phyloP scores from a whole-genome alignment of 495 filamentous ascomycete species.

The Aspergillus wentii region DNA sequence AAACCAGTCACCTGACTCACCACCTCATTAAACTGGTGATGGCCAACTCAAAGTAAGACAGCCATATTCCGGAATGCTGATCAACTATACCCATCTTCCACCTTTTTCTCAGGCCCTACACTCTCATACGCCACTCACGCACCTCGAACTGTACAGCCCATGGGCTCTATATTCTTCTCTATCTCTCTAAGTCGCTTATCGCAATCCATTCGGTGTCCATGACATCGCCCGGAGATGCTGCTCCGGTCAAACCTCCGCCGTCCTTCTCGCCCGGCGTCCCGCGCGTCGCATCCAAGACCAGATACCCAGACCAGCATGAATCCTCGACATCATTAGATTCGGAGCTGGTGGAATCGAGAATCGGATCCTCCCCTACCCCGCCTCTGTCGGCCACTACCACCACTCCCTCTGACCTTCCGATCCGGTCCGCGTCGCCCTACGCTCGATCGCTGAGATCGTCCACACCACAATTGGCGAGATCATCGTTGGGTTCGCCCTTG shows the following conservation, averaged over 20 bases:
- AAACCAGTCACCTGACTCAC: too few species aligned
- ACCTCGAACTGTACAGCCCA: conserved; percentile 17
- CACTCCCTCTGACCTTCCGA: conserved; percentile 29
- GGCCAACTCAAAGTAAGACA: too few species aligned
- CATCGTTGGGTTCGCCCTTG: conserved; percentile 50
- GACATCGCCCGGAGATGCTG: conserved; percentile 58
- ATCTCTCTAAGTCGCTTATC: conserved; percentile 6
- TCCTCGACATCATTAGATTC: conserved; percentile 38
- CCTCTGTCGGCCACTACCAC: conserved; percentile 29
- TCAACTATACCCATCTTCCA: too few species aligned
- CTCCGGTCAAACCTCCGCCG: conserved; percentile 56
- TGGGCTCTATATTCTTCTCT: conserved; percentile 23
- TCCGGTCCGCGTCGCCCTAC: conserved; percentile 44
- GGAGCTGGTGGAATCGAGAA: conserved; percentile 44
- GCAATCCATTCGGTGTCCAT: conserved; percentile 44
- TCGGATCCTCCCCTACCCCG: conserved; percentile 46
- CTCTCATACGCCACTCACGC: neutral
- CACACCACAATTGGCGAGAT: conserved; percentile 50
- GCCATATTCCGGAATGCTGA: too few species aligned
- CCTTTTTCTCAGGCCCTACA: neutral
- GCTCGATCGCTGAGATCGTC: conserved; percentile 58
- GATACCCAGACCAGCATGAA: conserved; percentile 34
- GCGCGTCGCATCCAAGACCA: conserved; percentile 47
- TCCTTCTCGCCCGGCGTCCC: conserved; percentile 50
- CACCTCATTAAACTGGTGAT: too few species aligned